Percentiles rank a stretch among this genome's conserved stretches.
phyloP scores from a whole-genome alignment of 768 basidiomycete species.

The Mycena haematopus region DNA sequence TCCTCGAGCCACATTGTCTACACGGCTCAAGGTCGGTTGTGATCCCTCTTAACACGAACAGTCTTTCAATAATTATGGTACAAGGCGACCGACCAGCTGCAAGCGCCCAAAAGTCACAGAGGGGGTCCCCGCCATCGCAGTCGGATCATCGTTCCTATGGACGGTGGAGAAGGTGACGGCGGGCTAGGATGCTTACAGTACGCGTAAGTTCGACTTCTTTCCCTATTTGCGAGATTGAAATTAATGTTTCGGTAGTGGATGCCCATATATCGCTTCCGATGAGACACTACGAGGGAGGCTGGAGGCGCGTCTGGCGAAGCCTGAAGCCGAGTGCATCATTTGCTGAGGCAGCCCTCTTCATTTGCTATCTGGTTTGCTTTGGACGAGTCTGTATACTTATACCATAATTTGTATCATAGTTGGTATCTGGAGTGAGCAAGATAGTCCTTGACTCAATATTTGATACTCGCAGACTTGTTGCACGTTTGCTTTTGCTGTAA shows the following conservation, averaged over 20 bases:
- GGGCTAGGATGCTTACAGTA: constrained; percentile 42
- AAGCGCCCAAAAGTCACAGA: neutral
- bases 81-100: constrained; percentile 14
- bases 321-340: constrained; percentile 39
- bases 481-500: neutral
- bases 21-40: constrained; percentile 36
- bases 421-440: no score
- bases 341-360: constrained; percentile 29
- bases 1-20: constrained; percentile 32
- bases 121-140: constrained; percentile 15
- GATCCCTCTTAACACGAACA: constrained; percentile 18
- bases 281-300: constrained; percentile 38
- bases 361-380: neutral
- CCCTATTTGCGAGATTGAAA: neutral
- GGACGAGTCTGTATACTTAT: neutral
- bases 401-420: constrained; percentile 2
- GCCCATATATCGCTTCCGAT: constrained; percentile 39
- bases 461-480: no score
- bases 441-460: no score
- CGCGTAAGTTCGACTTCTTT: constrained; percentile 40
- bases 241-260: constrained; percentile 30
- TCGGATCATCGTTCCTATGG: constrained; percentile 38
- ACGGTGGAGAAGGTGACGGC: constrained; percentile 31
- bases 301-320: constrained; percentile 38
- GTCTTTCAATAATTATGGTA: neutral